Evolutionary conservation across 2,329 filamentous ascomycete species (phyloP).

Genomic region (Apiospora rasikravindrae): DNA sequence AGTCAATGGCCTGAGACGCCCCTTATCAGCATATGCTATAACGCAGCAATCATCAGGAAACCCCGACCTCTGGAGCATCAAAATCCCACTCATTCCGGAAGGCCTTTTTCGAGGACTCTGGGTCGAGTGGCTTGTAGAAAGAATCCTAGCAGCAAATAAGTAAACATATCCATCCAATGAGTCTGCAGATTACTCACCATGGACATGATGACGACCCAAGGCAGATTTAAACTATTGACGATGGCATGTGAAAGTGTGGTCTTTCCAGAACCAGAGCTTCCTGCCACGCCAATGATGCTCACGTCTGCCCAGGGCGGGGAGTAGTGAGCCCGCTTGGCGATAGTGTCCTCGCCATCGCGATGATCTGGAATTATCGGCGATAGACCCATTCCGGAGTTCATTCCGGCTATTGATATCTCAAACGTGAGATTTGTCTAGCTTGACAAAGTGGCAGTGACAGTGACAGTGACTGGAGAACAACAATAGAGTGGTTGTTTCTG

Average conservation of each 20-base stretch:
- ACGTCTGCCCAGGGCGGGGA: conserved; percentile 95
- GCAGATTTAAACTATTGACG: conserved; percentile 85
- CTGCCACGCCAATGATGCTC: conserved; percentile 95
- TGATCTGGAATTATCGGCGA: conserved; percentile 38
- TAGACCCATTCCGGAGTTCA: conserved; percentile 36
- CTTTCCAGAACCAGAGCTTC: conserved; percentile 94
- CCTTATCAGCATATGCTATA: conserved; percentile 30
- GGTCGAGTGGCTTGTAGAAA: conserved; percentile 89
- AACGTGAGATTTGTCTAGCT: background rate
- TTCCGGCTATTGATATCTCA: conserved; percentile 20
- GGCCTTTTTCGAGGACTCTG: conserved; percentile 78
- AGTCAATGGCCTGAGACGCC: conserved; percentile 76
- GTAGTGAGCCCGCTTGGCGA: conserved; percentile 73
- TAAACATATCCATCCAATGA: conserved; percentile 26
- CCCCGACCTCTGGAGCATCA: conserved; percentile 76
- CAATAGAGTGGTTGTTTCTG: background rate
- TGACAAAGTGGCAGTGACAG: background rate
- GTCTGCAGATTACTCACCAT: conserved; percentile 67
- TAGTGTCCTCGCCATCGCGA: conserved; percentile 43
- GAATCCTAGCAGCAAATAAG: conserved; percentile 72
- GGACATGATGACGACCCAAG: conserved; percentile 97
- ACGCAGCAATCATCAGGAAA: conserved; percentile 20
- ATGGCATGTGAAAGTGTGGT: conserved; percentile 93
- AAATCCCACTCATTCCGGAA: conserved; percentile 96
- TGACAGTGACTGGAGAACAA: background rate